Base-by-base conservation (phyloP, 2,329 filamentous ascomycete species). In the Thielaviopsis ethacetica region DNA sequence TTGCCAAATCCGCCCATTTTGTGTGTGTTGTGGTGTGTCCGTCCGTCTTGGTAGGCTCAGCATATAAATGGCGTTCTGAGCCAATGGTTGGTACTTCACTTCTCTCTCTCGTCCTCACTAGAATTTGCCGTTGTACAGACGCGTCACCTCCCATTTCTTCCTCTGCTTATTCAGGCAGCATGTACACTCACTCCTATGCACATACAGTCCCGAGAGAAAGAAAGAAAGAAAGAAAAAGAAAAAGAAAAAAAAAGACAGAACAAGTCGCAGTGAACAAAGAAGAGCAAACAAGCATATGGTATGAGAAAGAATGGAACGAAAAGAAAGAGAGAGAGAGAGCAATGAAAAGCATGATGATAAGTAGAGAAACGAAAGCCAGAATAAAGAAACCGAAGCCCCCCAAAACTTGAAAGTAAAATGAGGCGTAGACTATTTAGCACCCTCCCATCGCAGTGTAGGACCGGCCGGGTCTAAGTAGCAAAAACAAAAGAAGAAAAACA, bases 241-340 rank as follows among this genome's bases (percentile, higher is more conserved):
- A 59, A 52, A 58, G 51, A 41, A 51, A 52, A 15, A 57, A 49
- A 22, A 15, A 52, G 19, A 54, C 47, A 52, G 61, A 38, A 19
- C 30, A 53, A 24, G 41, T 15, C 51, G 44, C 13, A 34, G 51
- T 22, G 54, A 59, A 54, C 19, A 38, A 13, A 59, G 55, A 59
- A 17, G 55, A 51, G 54, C 49, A 52, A 54, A 61, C 58, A 41
- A 38, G 57, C 17, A 62, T n/a, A n/a, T 34, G 54, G 57, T 59
- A 58, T 61, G 53, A n/a, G 10, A 57, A 26, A 47, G 21, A 55
- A 50, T 49, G 4, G 52, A 57, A 55, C 50, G 19, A 51, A 53
- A 51, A 58, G 22, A 57, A 57, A 62, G 19, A 61, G 57, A 53
- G 53, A 53, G 53, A 62, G 59, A 51, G 34, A 59, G 17, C 62